Conservation (phyloP, 2,329 filamentous ascomycete genomes). For the Talaromyces pinophilus region DNA sequence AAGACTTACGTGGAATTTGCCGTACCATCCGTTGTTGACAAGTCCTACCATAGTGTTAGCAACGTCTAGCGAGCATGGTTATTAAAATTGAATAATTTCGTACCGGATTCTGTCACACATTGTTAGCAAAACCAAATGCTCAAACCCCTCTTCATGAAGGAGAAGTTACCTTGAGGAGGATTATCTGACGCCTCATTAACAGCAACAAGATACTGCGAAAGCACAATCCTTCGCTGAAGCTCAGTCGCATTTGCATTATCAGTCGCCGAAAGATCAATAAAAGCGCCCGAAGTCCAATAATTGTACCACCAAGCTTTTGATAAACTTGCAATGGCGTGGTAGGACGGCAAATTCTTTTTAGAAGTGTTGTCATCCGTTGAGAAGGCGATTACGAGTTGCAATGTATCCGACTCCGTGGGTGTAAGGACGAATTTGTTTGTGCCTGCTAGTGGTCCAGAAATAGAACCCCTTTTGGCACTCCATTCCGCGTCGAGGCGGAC, state of each 20-base stretch:
- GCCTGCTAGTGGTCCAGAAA: not conserved
- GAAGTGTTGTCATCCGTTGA: not conserved
- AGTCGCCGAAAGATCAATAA: not conserved
- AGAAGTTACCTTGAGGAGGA: conserved; percentile 47
- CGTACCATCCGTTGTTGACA: conserved; percentile 1
- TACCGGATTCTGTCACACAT: not conserved
- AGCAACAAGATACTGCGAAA: conserved; percentile 57
- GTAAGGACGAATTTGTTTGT: not conserved
- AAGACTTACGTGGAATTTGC: not conserved
- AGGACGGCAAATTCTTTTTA: not conserved
- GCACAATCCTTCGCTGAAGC: conserved; percentile 55
- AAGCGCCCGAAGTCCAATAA: not conserved
- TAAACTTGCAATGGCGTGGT: not conserved
- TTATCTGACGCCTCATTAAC: conserved; percentile 55
- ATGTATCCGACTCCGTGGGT: not conserved
- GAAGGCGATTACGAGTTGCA: not conserved
- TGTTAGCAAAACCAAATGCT: not conserved
- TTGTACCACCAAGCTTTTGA: not conserved
- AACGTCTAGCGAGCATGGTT: not conserved
- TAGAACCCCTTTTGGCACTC: not conserved
- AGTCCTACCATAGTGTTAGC: not conserved
- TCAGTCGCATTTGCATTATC: conserved; percentile 31
- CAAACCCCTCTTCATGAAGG: conserved; percentile 31
- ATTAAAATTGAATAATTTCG: not conserved
- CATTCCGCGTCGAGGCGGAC: not conserved